These are phyloP conservation scores for Agastache rugosa DNA, from an alignment of 257 asterid genomes.

Conservation along the genomic window DNA sequence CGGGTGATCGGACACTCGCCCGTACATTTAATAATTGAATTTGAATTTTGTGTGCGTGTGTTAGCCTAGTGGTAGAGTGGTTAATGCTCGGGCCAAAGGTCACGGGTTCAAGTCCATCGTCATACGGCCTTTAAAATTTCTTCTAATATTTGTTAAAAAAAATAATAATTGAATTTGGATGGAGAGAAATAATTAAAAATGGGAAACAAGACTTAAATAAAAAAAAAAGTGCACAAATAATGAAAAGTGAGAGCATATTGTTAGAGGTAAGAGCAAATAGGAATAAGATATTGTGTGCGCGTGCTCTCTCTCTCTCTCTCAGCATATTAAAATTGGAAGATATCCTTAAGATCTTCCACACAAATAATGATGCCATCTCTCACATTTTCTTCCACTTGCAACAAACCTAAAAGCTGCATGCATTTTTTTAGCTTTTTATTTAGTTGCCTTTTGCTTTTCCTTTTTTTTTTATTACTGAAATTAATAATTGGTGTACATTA, in stretches of 20 bases:
- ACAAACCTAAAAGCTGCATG: constrained; percentile 22
- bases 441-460: neutral
- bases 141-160: too few relatives aligned
- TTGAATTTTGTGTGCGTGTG: too few relatives aligned
- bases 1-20: too few relatives aligned
- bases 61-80: too few relatives aligned
- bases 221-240: neutral
- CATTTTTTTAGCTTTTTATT: neutral
- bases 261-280: neutral
- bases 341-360: constrained; percentile 21
- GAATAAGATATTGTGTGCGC: constrained; percentile 18
- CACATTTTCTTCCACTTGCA: constrained; percentile 31
- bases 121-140: too few relatives aligned
- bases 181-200: neutral
- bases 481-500: neutral
- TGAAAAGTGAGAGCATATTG: neutral
- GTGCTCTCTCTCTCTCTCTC: constrained; percentile 33
- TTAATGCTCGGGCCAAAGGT: too few relatives aligned
- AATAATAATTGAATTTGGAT: constrained; percentile 21
- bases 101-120: too few relatives aligned
- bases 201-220: neutral
- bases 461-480: neutral
- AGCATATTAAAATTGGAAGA: constrained; percentile 27
- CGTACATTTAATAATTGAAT: too few relatives aligned
- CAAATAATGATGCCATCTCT: constrained; percentile 25